phyloP scores from a whole-genome alignment of 495 filamentous ascomycete species.

The Hapsidospora chrysogenum region DNA sequence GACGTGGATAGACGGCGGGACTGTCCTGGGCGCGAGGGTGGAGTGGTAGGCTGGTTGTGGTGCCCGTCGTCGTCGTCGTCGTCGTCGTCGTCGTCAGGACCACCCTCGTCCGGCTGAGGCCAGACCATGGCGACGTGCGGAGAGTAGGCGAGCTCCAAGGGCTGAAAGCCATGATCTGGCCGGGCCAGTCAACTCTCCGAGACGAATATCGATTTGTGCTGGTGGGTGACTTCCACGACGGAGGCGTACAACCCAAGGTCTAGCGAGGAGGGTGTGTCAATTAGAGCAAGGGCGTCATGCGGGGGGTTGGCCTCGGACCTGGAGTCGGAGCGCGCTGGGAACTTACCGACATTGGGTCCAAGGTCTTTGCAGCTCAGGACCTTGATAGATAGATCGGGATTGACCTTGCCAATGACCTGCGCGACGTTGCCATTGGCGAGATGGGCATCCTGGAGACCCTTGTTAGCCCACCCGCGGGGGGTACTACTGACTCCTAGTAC shows the following conservation, averaged over 20 bases:
- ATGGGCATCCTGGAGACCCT: conserved; percentile 46
- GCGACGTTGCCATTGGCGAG: conserved; percentile 61
- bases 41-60: too few relatives aligned
- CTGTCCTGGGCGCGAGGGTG: too few relatives aligned
- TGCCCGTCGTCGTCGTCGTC: too few relatives aligned
- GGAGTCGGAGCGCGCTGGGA: neutral
- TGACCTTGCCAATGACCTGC: conserved; percentile 86
- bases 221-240: conserved; percentile 4
- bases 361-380: conserved; percentile 66
- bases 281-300: too few relatives aligned
- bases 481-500: neutral
- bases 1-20: too few relatives aligned
- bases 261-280: neutral
- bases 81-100: too few relatives aligned
- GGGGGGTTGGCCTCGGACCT: neutral
- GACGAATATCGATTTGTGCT: conserved; percentile 1
- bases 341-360: conserved; percentile 51
- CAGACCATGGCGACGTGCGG: conserved; percentile 4
- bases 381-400: conserved; percentile 58
- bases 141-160: neutral
- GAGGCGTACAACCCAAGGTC: conserved; percentile 1
- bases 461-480: too few relatives aligned
- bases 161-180: conserved; percentile 1
- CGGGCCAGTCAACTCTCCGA: neutral
- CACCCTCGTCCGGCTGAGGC: neutral